A percentile compares a stretch with the other conserved stretches of the same genome.
Conservation (phyloP, 1,284 basidiomycete species). For the Boletus sp. region DNA sequence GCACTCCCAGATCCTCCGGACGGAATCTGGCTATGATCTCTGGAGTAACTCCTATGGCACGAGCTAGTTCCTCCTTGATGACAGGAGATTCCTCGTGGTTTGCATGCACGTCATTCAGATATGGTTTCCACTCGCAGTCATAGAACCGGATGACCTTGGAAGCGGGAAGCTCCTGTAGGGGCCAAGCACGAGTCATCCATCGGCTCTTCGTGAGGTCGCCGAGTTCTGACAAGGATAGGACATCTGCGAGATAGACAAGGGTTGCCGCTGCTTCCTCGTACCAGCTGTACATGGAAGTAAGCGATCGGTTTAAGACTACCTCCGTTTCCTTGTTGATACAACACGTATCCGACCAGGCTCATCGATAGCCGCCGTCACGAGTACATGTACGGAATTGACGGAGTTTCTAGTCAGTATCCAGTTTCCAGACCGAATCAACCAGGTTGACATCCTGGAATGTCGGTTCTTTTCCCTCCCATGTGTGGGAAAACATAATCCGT, state of each 20-base stretch:
- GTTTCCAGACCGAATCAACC: slow-evolving; percentile 1
- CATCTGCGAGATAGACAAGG: slow-evolving; percentile 3
- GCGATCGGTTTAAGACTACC: not conserved
- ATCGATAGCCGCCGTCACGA: not conserved
- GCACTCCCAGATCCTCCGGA: slow-evolving; percentile 1
- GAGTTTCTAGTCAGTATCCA: slow-evolving; percentile 3
- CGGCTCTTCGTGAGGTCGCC: slow-evolving; percentile 1
- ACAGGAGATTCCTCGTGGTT: slow-evolving; percentile 14
- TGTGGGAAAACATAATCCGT: not conserved
- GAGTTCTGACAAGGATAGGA: not conserved
- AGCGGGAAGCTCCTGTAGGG: slow-evolving; percentile 15
- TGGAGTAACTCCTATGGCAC: no score
- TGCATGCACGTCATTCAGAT: not conserved
- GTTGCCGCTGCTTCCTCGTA: not conserved
- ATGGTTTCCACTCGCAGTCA: slow-evolving; percentile 4
- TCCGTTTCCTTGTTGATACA: not conserved
- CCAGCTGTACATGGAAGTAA: slow-evolving; percentile 18
- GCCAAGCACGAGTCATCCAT: slow-evolving; percentile 20
- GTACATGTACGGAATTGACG: not conserved
- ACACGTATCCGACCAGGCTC: not conserved
- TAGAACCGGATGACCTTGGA: slow-evolving; percentile 14
- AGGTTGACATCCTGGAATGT: slow-evolving; percentile 7
- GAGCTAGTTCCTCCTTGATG: no score
- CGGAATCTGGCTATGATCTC: not conserved
- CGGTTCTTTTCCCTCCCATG: not conserved